Conservation (phyloP, 495 filamentous ascomycete genomes). For the Penicillium angulare region DNA sequence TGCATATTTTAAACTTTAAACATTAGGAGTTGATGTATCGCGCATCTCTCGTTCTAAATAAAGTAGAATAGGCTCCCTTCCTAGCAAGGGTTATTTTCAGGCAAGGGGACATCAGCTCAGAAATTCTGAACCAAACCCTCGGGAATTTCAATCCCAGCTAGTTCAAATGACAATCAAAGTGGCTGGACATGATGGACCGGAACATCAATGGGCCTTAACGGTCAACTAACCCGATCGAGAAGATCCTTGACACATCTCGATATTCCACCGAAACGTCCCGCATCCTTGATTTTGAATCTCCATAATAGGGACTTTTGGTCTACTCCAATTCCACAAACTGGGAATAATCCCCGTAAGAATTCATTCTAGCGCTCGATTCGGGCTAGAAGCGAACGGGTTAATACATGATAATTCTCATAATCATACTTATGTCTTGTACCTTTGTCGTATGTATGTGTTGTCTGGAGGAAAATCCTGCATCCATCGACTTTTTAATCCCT, state of each 20-base stretch:
- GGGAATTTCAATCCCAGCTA: conserved; percentile 7
- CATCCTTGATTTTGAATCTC: too few species aligned
- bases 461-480: too few species aligned
- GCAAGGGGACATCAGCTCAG: conserved; percentile 1
- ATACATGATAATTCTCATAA: too few species aligned
- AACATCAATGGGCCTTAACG: conserved; percentile 17
- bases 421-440: too few species aligned
- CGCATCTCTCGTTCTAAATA: neutral
- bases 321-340: too few species aligned
- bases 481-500: too few species aligned
- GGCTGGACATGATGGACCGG: neutral
- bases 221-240: conserved; percentile 18
- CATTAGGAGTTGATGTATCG: neutral
- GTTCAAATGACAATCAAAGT: conserved; percentile 1
- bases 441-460: too few species aligned
- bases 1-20: neutral
- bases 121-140: conserved; percentile 3
- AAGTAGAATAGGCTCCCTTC: neutral
- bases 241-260: neutral
- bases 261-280: too few species aligned
- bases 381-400: too few species aligned
- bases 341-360: too few species aligned
- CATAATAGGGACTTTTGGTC: too few species aligned
- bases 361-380: too few species aligned
- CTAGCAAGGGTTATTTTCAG: conserved; percentile 5